Evolutionary conservation across 2,329 filamentous ascomycete species (phyloP).

Genomic region (Coleophoma crateriformis): DNA sequence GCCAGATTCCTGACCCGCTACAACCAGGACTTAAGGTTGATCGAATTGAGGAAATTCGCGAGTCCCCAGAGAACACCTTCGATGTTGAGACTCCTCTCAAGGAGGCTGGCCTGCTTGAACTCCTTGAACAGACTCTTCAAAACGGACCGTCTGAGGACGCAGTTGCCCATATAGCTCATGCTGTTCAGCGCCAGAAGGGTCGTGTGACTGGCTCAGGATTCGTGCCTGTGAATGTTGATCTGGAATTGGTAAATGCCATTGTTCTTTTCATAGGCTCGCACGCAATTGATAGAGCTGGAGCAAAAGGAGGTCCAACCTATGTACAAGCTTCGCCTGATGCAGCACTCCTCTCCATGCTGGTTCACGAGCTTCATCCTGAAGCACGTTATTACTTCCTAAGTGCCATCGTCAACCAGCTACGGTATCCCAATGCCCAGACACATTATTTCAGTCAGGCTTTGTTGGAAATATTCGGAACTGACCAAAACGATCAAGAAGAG

Average conservation of each 20-base stretch:
- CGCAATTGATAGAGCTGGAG: constrained; percentile 54
- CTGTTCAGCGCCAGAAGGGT: constrained; percentile 55
- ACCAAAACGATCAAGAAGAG: constrained; percentile 69
- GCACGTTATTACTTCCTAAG: constrained; percentile 78
- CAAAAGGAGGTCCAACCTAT: constrained; percentile 60
- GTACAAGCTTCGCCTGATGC: constrained; percentile 61
- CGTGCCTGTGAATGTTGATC: constrained; percentile 62
- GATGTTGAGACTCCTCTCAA: constrained; percentile 48
- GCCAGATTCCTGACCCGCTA: constrained; percentile 69
- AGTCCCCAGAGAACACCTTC: constrained; percentile 58
- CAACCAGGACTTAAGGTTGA: constrained; percentile 72
- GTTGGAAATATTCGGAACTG: constrained; percentile 77
- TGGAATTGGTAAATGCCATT: constrained; percentile 70
- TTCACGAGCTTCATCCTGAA: constrained; percentile 69
- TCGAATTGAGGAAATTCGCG: constrained; percentile 66
- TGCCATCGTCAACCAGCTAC: constrained; percentile 85
- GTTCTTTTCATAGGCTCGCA: constrained; percentile 76
- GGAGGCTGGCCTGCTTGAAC: constrained; percentile 48
- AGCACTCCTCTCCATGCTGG: constrained; percentile 68
- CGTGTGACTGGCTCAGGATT: constrained; percentile 61
- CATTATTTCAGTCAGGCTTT: constrained; percentile 88
- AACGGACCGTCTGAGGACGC: constrained; percentile 64
- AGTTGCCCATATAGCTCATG: constrained; percentile 70
- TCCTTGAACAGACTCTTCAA: constrained; percentile 54
- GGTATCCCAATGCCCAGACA: constrained; percentile 84